Conservation (phyloP, 768 basidiomycete genomes). For the Suillus brevipes region DNA sequence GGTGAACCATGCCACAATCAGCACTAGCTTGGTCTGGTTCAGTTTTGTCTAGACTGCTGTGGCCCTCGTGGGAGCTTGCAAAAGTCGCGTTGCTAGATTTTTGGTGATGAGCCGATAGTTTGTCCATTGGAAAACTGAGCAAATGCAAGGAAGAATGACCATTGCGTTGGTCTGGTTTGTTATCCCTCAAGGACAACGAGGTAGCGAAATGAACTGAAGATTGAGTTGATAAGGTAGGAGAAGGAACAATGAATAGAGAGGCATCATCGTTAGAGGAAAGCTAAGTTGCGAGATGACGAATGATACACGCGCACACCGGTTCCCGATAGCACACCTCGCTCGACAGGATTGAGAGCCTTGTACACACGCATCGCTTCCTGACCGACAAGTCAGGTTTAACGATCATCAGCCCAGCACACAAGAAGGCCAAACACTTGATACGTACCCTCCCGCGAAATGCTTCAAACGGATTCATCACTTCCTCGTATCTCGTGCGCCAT, state of each 20-base stretch:
- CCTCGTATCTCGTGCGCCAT: constrained; percentile 91
- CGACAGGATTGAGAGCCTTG: constrained; percentile 86
- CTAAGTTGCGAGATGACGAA: too few relatives aligned
- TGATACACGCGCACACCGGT: constrained; percentile 86
- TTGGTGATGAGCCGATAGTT: constrained; percentile 43
- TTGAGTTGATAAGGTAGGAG: constrained; percentile 70
- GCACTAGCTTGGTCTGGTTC: constrained; percentile 46
- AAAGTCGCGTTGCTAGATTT: constrained; percentile 61
- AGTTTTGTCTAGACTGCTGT: constrained; percentile 41
- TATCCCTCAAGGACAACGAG: constrained; percentile 62
- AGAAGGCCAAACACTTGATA: constrained; percentile 17
- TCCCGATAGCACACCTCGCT: constrained; percentile 85
- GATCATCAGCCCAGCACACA: background rate
- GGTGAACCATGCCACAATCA: constrained; percentile 26
- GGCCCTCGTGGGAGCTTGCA: constrained; percentile 42
- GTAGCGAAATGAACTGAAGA: constrained; percentile 62
- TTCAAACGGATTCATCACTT: constrained; percentile 98
- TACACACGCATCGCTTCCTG: constrained; percentile 96
- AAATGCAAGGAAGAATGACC: constrained; percentile 55
- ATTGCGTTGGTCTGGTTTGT: constrained; percentile 58
- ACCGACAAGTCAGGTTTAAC: constrained; percentile 5
- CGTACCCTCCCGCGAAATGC: constrained; percentile 92
- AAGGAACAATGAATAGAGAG: constrained; percentile 54
- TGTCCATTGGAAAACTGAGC: constrained; percentile 42
- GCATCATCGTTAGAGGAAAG: constrained; percentile 43